Evolutionary conservation across 2,329 filamentous ascomycete species (phyloP), one percentile per base, ranked within the genome.

Genomic region (Metarhizium sp.): DNA sequence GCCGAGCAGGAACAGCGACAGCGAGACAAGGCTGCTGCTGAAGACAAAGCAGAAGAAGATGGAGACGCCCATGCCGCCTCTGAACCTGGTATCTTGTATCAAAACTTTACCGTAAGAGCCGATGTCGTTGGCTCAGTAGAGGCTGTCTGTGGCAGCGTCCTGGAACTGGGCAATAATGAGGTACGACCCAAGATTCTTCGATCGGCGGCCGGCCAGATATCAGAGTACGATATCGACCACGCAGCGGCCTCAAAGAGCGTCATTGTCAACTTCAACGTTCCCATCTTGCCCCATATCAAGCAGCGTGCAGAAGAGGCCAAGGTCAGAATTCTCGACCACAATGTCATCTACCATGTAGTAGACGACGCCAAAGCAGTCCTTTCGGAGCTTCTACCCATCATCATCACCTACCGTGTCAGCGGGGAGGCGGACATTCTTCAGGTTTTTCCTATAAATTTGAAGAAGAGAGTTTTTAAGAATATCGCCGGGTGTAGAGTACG

Each of bases 111-210:
- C 57, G 78, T 99, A 73, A 96, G 95, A 71, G 92, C 86, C 54
- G 94, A 99, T 64, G 94, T 97, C 18, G 88, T 87, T 58, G 94
- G 94, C 42, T 97, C 92, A 0, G 91, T 92, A 0, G 94, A 99
- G 74, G 94, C 94, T 2, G 87, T 97, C 2, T 78, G 85, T 58
- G 86, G 89, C 51, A 86, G 87, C 8, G 79, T 99, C 57, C 75
- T 84, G 58, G 83, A 86, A 57, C 78, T 96, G 59, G 91, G 92
- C 59, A 96, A 87, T 72, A 85, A 90, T 62, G 90, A 97, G 67
- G 86, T 96, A 43, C 81, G 78, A 36, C 81, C 92, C 14, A 82
- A 84, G 55, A 78, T 99, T 57, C 80, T 99, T 40, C 84, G 87
- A 25, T 86, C 87, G 3, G 83, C 80, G 2, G 87, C 94, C 1